Evolutionary conservation across 1,139 yeast genomes (phyloP), one percentile per base, ranked within the genome.

Genomic region (Zygotorulaspora mrakii): DNA sequence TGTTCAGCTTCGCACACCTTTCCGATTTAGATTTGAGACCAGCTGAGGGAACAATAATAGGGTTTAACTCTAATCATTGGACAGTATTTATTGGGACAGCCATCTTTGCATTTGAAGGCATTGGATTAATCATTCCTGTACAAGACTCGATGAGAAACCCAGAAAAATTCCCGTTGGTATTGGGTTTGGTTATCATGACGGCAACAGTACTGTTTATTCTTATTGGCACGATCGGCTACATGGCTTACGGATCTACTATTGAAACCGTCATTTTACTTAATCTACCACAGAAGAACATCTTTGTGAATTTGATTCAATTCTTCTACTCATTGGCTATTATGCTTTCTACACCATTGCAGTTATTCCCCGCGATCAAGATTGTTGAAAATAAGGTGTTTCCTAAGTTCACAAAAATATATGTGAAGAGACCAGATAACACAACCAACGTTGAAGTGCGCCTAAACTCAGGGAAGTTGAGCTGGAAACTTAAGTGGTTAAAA

Each of bases 31-130:
- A 40, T 21, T 44, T 54, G 43, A 43, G 41, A 24, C 61, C 64
- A 4, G 65, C 59, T 10, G 57, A 45, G 12, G 64, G 64, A 8
- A 49, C 61, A 9, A 45, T 74, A 30, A 58, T 59, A 17, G 64
- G 67, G 13, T 75, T 82, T 57, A 82, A 82, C 57, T 49, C 73
- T n/a, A 69, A 72, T 33, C 66, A 73, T 42, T 83, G 88, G 82
- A 75, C 89, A 1, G 68, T 83, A 67, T 78, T 82, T 48, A 76
- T 83, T 43, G 94, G 94, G 3, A 86, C 84, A 2, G 89, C 89
- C 0, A 86, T 83, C 14, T 82, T 85, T 44, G 80, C 91, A 1
- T 83, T 81, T 55, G 94, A 83, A 65, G 94, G 94, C 1, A 81
- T 83, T 46, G 91, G 94, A 0, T 66, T 83, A 31, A 80, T 83